phyloP scores from a whole-genome alignment of 257 asterid genomes.

The Datura wrightii region DNA sequence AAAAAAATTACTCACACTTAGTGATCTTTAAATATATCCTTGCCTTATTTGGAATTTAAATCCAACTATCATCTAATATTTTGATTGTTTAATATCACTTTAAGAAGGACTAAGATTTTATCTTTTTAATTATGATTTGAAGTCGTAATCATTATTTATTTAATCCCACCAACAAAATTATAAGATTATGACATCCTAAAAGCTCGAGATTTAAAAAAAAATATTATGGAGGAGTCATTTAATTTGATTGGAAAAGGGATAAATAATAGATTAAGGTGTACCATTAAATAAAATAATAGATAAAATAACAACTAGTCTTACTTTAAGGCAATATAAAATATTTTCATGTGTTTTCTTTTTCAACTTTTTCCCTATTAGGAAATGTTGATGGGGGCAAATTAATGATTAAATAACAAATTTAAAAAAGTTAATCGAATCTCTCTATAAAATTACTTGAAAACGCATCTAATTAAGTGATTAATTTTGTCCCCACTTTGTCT shows the following conservation, averaged over 20 bases:
- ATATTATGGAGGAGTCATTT: conserved; percentile 14
- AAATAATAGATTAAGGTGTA: conserved; percentile 3
- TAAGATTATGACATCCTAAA: not conserved
- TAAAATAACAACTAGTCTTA: conserved; percentile 33
- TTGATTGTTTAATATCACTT: conserved; percentile 32
- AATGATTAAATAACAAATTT: conserved; percentile 34
- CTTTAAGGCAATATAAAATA: conserved; percentile 36
- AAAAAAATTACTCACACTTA: not conserved
- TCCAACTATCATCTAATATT: conserved; percentile 25
- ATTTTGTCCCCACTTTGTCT: conserved; percentile 42
- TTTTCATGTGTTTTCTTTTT: conserved; percentile 7
- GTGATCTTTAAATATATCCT: conserved; percentile 4
- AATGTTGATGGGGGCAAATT: conserved; percentile 28
- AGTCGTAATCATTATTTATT: conserved; percentile 34
- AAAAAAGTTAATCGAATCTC: not conserved
- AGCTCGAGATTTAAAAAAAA: not conserved
- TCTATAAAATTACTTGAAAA: conserved; percentile 24
- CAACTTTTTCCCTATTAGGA: conserved; percentile 46
- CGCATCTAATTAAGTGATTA: conserved; percentile 39
- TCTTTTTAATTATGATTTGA: conserved; percentile 31
- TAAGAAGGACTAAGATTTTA: conserved; percentile 34
- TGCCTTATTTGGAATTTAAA: conserved; percentile 38
- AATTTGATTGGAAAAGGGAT: not conserved
- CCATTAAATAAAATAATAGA: conserved; percentile 5
- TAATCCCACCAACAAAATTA: conserved; percentile 28